Evolutionary conservation across 2,329 filamentous ascomycete genomes (phyloP).

Genomic region (Parasarocladium wereldwijsianum): DNA sequence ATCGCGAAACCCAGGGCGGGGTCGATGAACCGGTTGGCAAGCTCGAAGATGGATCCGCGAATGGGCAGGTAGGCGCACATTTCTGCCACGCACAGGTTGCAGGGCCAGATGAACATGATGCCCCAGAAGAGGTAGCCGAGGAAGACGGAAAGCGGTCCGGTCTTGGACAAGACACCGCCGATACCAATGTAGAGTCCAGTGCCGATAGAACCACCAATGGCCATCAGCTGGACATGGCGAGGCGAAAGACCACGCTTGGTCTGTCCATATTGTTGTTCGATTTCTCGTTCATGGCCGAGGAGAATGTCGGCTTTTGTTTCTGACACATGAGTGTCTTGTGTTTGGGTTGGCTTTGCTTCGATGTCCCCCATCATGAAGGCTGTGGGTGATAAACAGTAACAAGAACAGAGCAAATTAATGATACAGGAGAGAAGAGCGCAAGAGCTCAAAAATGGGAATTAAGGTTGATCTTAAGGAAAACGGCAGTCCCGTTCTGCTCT

Average conservation of each 20-base stretch:
- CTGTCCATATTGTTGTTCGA: slow-evolving; percentile 6
- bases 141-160: slow-evolving; percentile 27
- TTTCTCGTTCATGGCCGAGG: slow-evolving; percentile 3
- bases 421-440: not conserved
- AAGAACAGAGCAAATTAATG: too few relatives aligned
- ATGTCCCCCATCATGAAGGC: not conserved
- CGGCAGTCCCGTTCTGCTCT: too few relatives aligned
- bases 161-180: slow-evolving; percentile 23
- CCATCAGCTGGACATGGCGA: slow-evolving; percentile 33
- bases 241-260: slow-evolving; percentile 11
- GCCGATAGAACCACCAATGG: slow-evolving; percentile 31
- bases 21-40: slow-evolving; percentile 39
- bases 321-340: not conserved
- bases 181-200: slow-evolving; percentile 30
- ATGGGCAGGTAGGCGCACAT: slow-evolving; percentile 42
- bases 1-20: slow-evolving; percentile 41
- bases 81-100: slow-evolving; percentile 35
- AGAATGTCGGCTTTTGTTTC: slow-evolving; percentile 2
- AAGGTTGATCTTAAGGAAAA: too few relatives aligned
- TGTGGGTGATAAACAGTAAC: slow-evolving; percentile 1
- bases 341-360: slow-evolving; percentile 1
- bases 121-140: slow-evolving; percentile 30
- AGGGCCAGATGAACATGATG: slow-evolving; percentile 27
- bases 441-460: too few relatives aligned
- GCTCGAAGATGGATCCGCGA: slow-evolving; percentile 38